These are phyloP conservation scores for Pyrenophora seminiperda DNA, from an alignment of 2,329 filamentous ascomycete species.

Conservation along the genomic window DNA sequence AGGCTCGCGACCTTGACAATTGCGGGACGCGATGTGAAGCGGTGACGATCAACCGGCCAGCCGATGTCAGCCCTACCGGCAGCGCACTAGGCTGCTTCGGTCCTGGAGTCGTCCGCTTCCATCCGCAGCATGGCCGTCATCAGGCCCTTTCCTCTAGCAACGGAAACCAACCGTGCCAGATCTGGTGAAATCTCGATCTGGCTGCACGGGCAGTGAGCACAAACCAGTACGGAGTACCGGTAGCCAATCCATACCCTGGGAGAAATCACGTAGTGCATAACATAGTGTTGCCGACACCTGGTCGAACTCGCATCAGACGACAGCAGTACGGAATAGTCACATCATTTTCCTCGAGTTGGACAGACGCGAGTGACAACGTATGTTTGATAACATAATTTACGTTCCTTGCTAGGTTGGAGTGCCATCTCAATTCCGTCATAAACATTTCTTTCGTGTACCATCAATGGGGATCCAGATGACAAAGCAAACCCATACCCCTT, in stretches of 20 bases:
- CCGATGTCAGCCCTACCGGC: slow-evolving; percentile 30
- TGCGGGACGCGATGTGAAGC: slow-evolving; percentile 27
- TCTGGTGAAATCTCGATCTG: neutral
- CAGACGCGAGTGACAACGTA: slow-evolving; percentile 10
- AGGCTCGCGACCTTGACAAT: slow-evolving; percentile 25
- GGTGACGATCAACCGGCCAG: slow-evolving; percentile 27
- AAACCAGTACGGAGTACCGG: neutral
- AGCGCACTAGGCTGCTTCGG: slow-evolving; percentile 20
- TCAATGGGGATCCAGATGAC: slow-evolving; percentile 20
- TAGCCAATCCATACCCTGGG: neutral
- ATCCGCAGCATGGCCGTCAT: neutral
- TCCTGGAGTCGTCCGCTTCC: slow-evolving; percentile 7
- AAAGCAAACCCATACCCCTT: slow-evolving; percentile 20
- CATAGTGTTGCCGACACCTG: too few species aligned
- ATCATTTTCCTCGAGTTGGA: neutral
- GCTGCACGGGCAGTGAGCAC: too few species aligned
- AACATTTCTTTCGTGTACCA: slow-evolving; percentile 16
- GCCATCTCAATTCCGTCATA: slow-evolving; percentile 9
- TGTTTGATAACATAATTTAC: slow-evolving; percentile 16
- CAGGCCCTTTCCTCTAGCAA: neutral
- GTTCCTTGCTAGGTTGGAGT: slow-evolving; percentile 19
- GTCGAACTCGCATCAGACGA: neutral
- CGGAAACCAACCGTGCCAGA: neutral
- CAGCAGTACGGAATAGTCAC: neutral
- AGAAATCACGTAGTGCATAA: too few species aligned